Evolutionary conservation across 495 filamentous ascomycete species (phyloP), one percentile per base, ranked within the genome.

Genomic region (Evansstolkia leycettana): DNA sequence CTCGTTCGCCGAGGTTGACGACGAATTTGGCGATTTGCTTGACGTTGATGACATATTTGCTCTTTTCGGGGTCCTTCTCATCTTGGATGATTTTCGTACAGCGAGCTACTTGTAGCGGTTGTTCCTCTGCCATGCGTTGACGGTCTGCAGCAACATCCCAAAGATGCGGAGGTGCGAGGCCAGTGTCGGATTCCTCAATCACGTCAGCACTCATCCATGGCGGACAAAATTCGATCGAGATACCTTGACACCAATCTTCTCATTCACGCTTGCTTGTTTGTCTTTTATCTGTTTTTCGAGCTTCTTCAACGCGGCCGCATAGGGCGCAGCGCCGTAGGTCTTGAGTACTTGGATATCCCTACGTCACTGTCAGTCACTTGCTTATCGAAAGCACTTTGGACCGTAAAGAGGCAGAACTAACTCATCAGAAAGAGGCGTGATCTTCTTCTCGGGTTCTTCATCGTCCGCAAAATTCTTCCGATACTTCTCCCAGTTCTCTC

Each of bases 21-120:
- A 98, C 90, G 50, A 98, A 98, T 64, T 98, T 98, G 55, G 90
- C 90, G 42, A 98, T 96, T 58, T 98, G 90, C 65, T 98, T 98
- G 46, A 98, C 90, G 61, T 96, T 98, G 73, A 98, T 98, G 52
- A 98, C 88, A 69, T 98, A 98, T 78, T 96, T 96, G 75, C 82
- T 90, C 75, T 98, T 98, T 47, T 94, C 85, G 19, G 80, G 65
- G 64, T 98, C 88, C 65, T 93, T 90, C 55, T 94, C 90, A 60
- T 94, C 87, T 38, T 83, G 78, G 41, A 98, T 98, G 58, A 98
- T 98, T 72, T 98, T 98, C 33, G 90, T 98, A 70, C 90, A 98
- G 45, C 90, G 75, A 45, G 90, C 92, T 25, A 98, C 90, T 64
- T 98, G 90, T 45, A 98, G 69, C 15, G 90, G 92, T 54, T 98